phyloP scores from a whole-genome alignment of 345 rosid species.

The Aquilaria yunnanensis region DNA sequence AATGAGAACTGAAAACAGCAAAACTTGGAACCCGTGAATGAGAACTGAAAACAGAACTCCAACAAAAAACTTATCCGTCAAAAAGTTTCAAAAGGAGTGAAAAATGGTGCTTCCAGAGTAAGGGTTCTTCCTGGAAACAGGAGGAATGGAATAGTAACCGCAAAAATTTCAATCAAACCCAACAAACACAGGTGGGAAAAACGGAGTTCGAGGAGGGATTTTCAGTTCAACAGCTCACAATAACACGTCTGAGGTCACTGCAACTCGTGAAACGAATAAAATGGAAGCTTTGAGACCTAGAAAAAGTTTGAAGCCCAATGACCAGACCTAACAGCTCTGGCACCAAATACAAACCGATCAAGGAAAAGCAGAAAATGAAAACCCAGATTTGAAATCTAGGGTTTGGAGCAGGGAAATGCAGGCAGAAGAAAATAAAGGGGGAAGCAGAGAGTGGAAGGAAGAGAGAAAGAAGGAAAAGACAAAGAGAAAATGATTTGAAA shows the following conservation, averaged over 20 bases:
- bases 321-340: slow-evolving; percentile 5
- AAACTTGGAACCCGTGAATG: slow-evolving; percentile 7
- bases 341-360: slow-evolving; percentile 3
- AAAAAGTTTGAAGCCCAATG: slow-evolving; percentile 9
- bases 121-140: slow-evolving; percentile 11
- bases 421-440: slow-evolving; percentile 18
- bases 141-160: slow-evolving; percentile 16
- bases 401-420: slow-evolving; percentile 30
- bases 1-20: background rate
- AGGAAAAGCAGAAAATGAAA: slow-evolving; percentile 21
- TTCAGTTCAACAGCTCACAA: slow-evolving; percentile 3
- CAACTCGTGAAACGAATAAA: background rate
- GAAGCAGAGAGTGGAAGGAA: slow-evolving; percentile 21
- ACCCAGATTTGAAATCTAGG: slow-evolving; percentile 51
- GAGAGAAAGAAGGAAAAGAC: slow-evolving; percentile 15
- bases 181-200: slow-evolving; percentile 7
- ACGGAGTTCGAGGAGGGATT: slow-evolving; percentile 16
- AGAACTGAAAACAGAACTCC: slow-evolving; percentile 8
- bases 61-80: slow-evolving; percentile 6
- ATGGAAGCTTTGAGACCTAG: slow-evolving; percentile 7
- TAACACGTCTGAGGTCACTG: slow-evolving; percentile 6
- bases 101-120: slow-evolving; percentile 16
- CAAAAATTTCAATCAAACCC: slow-evolving; percentile 3
- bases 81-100: slow-evolving; percentile 6
- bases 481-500: slow-evolving; percentile 19